These are phyloP conservation scores for Miamiensis avidus DNA, from an alignment of 169 alveolate genomes.

Conservation along the genomic window DNA sequence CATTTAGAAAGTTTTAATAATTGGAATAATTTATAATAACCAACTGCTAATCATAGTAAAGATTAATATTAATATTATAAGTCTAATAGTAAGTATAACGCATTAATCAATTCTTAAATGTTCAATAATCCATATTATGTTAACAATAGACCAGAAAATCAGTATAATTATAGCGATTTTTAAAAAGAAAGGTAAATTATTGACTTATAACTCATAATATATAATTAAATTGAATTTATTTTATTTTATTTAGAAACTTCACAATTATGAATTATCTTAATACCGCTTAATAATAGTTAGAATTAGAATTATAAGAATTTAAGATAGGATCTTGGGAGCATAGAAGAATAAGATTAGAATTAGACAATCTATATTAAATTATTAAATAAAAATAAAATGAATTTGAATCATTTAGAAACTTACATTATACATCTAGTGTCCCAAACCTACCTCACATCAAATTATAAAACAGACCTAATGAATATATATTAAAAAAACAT, in stretches of 20 bases:
- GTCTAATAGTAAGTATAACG: too few relatives aligned
- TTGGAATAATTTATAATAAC: too few relatives aligned
- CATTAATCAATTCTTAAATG: neutral
- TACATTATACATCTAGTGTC: neutral
- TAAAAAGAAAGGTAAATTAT: neutral
- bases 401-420: too few relatives aligned
- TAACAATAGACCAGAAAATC: neutral
- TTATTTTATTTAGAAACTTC: neutral
- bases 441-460: neutral
- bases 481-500: too few relatives aligned
- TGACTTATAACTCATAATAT: neutral
- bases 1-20: too few relatives aligned
- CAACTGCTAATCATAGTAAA: too few relatives aligned
- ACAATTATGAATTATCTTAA: neutral
- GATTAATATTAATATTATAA: too few relatives aligned
- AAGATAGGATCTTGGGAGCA: neutral
- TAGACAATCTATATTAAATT: neutral
- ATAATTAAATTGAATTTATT: too few relatives aligned
- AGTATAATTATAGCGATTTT: neutral
- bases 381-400: neutral
- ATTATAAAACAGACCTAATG: neutral
- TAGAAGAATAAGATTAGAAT: neutral
- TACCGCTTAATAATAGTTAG: neutral
- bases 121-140: neutral
- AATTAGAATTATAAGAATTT: neutral